Percentiles rank a stretch among this genome's conserved stretches.
These are phyloP conservation scores for Stephania cephalantha DNA, from an alignment of 164 flowering plant genomes.

Conservation along the genomic window DNA sequence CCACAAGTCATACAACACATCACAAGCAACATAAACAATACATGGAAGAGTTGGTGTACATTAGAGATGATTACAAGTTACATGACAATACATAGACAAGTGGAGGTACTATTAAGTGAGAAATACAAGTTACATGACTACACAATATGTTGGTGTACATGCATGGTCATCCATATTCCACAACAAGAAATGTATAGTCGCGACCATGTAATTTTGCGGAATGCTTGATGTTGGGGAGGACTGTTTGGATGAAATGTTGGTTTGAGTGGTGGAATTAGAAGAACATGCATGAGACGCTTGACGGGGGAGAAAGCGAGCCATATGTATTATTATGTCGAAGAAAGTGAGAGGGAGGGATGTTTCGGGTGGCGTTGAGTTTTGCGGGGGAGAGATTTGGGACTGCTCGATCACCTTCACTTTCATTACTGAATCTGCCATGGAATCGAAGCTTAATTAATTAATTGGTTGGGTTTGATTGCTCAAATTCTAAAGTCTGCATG, in stretches of 20 bases:
- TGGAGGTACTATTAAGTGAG: no score
- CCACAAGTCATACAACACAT: no score
- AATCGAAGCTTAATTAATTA: no score
- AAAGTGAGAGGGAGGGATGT: slow-evolving; percentile 22
- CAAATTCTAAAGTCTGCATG: no score
- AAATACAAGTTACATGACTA: no score
- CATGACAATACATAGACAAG: no score
- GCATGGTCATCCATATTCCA: no score
- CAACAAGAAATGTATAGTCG: slow-evolving; percentile 9
- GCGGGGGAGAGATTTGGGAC: slow-evolving; percentile 9
- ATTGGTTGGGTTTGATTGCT: no score
- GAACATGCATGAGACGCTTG: neutral
- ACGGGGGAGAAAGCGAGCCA: slow-evolving; percentile 17
- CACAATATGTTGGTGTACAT: no score
- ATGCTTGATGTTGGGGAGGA: neutral
- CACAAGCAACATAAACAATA: no score
- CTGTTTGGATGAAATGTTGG: neutral
- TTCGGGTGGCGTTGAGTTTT: neutral
- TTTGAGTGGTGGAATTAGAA: neutral
- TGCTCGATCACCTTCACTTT: slow-evolving; percentile 7
- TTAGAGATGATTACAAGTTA: no score
- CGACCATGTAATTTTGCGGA: neutral
- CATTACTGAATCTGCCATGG: neutral
- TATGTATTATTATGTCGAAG: slow-evolving; percentile 24
- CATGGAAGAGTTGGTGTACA: no score